These are phyloP conservation scores for Hypericum perforatum DNA, from an alignment of 345 rosid species.

Conservation along the genomic window DNA sequence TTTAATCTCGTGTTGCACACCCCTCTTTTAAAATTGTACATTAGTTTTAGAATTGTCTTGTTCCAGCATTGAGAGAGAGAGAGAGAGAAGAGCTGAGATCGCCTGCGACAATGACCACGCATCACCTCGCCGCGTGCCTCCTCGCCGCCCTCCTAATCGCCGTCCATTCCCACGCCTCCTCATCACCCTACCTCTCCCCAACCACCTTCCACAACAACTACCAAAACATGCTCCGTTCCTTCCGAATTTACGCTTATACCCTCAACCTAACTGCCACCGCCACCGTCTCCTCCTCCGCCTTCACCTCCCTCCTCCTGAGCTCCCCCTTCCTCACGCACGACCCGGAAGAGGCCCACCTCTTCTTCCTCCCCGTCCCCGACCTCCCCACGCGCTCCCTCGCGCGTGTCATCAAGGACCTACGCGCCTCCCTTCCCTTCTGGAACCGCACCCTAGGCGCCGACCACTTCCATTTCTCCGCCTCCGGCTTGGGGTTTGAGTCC, in stretches of 20 bases:
- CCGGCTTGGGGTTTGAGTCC: slow-evolving; percentile 28
- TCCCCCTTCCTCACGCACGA: slow-evolving; percentile 30
- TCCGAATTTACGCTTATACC: slow-evolving; percentile 39
- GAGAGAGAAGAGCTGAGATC: neutral
- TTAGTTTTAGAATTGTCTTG: too few species aligned
- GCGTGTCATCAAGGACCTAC: slow-evolving; percentile 23
- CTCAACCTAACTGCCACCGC: slow-evolving; percentile 3
- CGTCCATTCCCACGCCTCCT: slow-evolving; percentile 3
- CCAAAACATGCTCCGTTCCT: slow-evolving; percentile 32
- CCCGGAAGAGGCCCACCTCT: slow-evolving; percentile 47
- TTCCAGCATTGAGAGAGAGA: neutral
- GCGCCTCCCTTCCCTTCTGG: slow-evolving; percentile 41
- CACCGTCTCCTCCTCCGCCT: slow-evolving; percentile 15
- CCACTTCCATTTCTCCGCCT: slow-evolving; percentile 37
- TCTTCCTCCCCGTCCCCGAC: slow-evolving; percentile 36
- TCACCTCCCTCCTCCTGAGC: slow-evolving; percentile 34
- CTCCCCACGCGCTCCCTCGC: slow-evolving; percentile 28
- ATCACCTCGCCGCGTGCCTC: neutral
- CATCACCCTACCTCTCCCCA: slow-evolving; percentile 36
- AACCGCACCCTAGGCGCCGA: slow-evolving; percentile 61
- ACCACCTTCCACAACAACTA: slow-evolving; percentile 25
- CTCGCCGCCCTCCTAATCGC: neutral
- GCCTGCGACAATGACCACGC: slow-evolving; percentile 14
- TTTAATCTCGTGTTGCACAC: too few species aligned
- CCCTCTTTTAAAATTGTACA: too few species aligned